Evolutionary conservation across 2,329 filamentous ascomycete species (phyloP).

Genomic region (Aspergillus vadensis): DNA sequence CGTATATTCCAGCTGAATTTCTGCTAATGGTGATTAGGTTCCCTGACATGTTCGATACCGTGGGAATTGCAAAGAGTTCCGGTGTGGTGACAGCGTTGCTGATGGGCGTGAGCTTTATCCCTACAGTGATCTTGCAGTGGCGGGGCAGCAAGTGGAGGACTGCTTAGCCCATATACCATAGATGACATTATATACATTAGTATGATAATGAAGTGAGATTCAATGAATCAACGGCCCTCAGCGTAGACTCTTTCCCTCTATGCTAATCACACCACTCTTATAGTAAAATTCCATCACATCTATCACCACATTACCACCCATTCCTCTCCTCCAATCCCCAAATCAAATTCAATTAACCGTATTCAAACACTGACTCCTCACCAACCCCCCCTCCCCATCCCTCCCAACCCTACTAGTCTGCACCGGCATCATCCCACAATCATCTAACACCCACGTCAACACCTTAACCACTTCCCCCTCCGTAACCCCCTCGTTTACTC

Average conservation of each 20-base stretch:
- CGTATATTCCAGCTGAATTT: too few species aligned
- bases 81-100: constrained; percentile 32
- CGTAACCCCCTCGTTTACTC: constrained; percentile 52
- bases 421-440: constrained; percentile 4
- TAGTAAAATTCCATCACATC: too few species aligned
- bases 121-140: constrained; percentile 31
- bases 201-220: too few species aligned
- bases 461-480: constrained; percentile 14
- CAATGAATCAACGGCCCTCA: too few species aligned
- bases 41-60: constrained; percentile 34
- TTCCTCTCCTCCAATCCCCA: too few species aligned
- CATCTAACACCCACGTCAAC: constrained; percentile 1
- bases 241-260: too few species aligned
- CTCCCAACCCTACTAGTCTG: background rate
- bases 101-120: constrained; percentile 32
- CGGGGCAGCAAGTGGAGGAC: constrained; percentile 39
- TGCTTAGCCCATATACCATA: background rate
- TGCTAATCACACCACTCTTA: too few species aligned
- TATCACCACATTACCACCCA: too few species aligned
- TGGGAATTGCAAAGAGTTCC: constrained; percentile 33
- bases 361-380: background rate
- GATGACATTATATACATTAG: too few species aligned
- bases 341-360: background rate
- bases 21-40: constrained; percentile 23
- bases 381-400: background rate